A percentile compares a stretch with the other conserved stretches of the same genome.
phyloP scores from a whole-genome alignment of 495 filamentous ascomycete genomes.

The Annulohypoxylon nitens region DNA sequence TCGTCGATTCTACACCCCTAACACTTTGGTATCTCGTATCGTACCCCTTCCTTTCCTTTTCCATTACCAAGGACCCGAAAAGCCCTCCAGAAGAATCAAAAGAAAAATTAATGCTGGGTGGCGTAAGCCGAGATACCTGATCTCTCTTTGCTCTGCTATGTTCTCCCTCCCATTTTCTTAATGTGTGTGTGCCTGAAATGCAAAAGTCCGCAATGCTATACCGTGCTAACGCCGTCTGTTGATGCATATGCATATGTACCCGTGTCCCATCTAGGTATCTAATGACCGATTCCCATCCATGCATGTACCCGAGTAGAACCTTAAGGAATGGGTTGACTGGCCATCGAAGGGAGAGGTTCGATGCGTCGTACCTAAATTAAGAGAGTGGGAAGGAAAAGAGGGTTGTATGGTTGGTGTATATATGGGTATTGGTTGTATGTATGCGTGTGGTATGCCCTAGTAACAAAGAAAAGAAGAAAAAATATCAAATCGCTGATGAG shows the following conservation, averaged over 20 bases:
- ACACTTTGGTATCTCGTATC: neutral
- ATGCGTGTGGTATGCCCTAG: constrained; percentile 15
- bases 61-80: constrained; percentile 13
- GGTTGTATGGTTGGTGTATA: neutral
- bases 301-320: neutral
- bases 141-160: constrained; percentile 38
- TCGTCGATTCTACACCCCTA: neutral
- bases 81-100: constrained; percentile 1
- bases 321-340: neutral
- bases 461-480: neutral
- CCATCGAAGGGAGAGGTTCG: neutral
- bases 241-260: constrained; percentile 1
- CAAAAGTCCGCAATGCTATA: constrained; percentile 15
- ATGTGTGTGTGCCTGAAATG: constrained; percentile 11
- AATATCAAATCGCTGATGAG: constrained; percentile 19
- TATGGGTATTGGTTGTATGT: constrained; percentile 20
- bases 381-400: neutral
- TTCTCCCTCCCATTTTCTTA: constrained; percentile 4
- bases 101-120: constrained; percentile 14
- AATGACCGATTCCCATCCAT: neutral
- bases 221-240: constrained; percentile 12
- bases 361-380: constrained; percentile 14
- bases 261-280: neutral
- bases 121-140: constrained; percentile 48
- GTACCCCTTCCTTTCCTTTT: neutral